Evolutionary conservation across 306 rosid genomes (phyloP).

Genomic region (Hippophae rhamnoides): DNA sequence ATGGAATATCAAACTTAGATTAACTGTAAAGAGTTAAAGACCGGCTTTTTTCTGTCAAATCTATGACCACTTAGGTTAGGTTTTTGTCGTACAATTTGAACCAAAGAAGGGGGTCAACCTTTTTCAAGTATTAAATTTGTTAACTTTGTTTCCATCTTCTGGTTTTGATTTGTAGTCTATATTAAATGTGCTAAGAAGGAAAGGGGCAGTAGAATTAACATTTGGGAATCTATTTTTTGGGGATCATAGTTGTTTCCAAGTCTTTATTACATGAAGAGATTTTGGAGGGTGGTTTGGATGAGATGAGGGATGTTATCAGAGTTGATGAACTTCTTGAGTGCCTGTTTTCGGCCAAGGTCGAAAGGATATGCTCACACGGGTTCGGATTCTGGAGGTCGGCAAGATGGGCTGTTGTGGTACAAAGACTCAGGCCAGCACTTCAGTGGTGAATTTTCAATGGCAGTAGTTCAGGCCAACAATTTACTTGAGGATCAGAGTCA

Average conservation of each 20-base stretch:
- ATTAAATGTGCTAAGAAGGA: constrained; percentile 23
- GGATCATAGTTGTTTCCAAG: constrained; percentile 21
- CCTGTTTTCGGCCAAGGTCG: constrained; percentile 49
- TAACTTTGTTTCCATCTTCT: constrained; percentile 6
- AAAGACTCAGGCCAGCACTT: constrained; percentile 41
- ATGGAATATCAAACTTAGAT: constrained; percentile 12
- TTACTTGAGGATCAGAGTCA: constrained; percentile 57
- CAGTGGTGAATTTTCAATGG: constrained; percentile 46
- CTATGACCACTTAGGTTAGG: constrained; percentile 15
- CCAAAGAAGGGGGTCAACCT: not conserved
- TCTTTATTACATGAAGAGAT: constrained; percentile 55
- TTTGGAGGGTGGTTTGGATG: constrained; percentile 39
- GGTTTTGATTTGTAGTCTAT: constrained; percentile 32
- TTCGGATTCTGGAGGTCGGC: constrained; percentile 29
- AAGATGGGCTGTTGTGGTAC: constrained; percentile 47
- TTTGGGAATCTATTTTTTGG: constrained; percentile 16
- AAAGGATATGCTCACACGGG: constrained; percentile 27
- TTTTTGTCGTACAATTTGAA: not conserved
- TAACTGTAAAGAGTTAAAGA: constrained; percentile 13
- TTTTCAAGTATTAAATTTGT: not conserved
- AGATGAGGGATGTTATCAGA: constrained; percentile 55
- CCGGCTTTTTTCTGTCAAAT: constrained; percentile 17
- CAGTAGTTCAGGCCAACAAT: constrained; percentile 50
- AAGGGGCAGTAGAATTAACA: constrained; percentile 11
- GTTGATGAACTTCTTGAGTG: constrained; percentile 41